Conservation (phyloP, 1,284 basidiomycete species). For the Trametes hirsuta region DNA sequence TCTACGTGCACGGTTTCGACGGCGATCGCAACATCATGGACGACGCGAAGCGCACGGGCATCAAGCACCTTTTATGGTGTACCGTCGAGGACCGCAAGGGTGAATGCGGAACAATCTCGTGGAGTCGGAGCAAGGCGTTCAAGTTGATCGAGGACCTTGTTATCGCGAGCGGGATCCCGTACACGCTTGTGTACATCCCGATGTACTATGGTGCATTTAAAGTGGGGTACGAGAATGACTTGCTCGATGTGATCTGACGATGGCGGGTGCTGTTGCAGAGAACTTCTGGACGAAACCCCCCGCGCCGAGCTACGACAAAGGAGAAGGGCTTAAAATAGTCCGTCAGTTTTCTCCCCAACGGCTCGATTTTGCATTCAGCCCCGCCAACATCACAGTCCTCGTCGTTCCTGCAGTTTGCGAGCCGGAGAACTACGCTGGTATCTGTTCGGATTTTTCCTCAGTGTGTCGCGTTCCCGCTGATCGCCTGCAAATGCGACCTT, state of each 20-base stretch:
- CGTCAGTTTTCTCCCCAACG: conserved; percentile 6
- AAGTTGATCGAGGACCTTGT: conserved; percentile 10
- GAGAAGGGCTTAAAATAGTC: conserved; percentile 15
- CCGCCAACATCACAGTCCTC: conserved; percentile 2
- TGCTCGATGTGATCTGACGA: neutral
- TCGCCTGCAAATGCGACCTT: neutral
- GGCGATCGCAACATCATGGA: conserved; percentile 16
- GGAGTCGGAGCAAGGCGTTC: conserved; percentile 7
- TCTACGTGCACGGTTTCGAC: conserved; percentile 14
- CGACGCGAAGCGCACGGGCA: conserved; percentile 5
- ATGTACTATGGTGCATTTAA: conserved; percentile 12
- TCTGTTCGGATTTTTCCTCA: neutral
- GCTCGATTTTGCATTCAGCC: conserved; percentile 12
- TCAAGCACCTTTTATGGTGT: conserved; percentile 14
- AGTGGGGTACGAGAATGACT: neutral
- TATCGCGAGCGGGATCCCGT: conserved; percentile 13
- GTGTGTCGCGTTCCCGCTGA: neutral
- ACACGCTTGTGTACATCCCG: conserved; percentile 13
- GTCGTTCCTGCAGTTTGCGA: conserved; percentile 12
- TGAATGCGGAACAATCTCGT: conserved; percentile 12
- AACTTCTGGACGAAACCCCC: conserved; percentile 15
- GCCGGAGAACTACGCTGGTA: conserved; percentile 9
- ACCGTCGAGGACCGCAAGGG: conserved; percentile 13
- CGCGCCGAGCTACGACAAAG: conserved; percentile 11
- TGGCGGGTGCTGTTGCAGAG: neutral